Percentiles rank a stretch among this genome's conserved stretches.
phyloP scores from a whole-genome alignment of 2,329 filamentous ascomycete genomes.

The Fusarium musae region DNA sequence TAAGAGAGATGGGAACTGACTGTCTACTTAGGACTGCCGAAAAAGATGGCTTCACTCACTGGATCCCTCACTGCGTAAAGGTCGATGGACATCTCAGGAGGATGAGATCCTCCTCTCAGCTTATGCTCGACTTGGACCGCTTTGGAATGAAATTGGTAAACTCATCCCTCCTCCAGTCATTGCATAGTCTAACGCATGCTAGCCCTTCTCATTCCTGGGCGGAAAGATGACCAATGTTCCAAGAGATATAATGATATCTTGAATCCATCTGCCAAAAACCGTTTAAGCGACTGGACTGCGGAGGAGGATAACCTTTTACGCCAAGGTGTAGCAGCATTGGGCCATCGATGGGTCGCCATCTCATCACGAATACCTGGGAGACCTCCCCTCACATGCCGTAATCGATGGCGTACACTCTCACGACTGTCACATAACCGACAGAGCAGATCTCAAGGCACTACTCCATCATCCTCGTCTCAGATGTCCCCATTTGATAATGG shows the following conservation, averaged over 20 bases:
- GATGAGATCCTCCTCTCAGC: constrained; percentile 45
- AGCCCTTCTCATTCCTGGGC: constrained; percentile 44
- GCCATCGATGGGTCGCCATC: constrained; percentile 46
- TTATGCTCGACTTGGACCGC: constrained; percentile 41
- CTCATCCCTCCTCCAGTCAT: not conserved
- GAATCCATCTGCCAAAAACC: constrained; percentile 42
- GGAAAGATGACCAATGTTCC: constrained; percentile 47
- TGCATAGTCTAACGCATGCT: not conserved
- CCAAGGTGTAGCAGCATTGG: constrained; percentile 40
- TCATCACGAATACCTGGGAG: constrained; percentile 41
- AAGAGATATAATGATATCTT: constrained; percentile 47
- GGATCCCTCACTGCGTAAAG: constrained; percentile 45
- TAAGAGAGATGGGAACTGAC: not conserved
- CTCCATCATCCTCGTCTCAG: constrained; percentile 35
- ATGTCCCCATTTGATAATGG: constrained; percentile 31
- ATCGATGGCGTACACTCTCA: constrained; percentile 43
- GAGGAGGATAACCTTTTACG: constrained; percentile 42
- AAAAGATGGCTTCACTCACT: constrained; percentile 48
- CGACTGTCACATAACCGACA: constrained; percentile 21
- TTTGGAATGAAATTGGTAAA: constrained; percentile 45
- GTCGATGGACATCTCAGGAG: constrained; percentile 45
- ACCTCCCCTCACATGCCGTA: constrained; percentile 46
- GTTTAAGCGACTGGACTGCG: constrained; percentile 42
- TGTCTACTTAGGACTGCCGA: constrained; percentile 36
- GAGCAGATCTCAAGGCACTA: constrained; percentile 32